Base-by-base conservation (phyloP, 148 eudicot genomes). In the Salicornia ramosissima region DNA sequence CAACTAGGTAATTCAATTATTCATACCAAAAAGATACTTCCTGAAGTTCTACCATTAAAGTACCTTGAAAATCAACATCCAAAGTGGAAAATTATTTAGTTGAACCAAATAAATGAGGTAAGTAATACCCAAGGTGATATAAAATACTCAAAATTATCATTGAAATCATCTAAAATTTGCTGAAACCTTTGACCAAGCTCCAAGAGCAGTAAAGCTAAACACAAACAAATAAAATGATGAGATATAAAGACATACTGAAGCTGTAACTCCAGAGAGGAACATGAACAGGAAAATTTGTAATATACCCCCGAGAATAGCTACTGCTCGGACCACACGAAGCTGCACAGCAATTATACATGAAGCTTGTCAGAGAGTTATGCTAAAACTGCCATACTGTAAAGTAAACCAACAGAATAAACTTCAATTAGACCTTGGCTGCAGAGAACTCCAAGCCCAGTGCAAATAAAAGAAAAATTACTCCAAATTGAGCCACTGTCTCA, bases 401-500 rank as follows among this genome's bases (percentile, higher is more conserved):
- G 36, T 53, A n/a, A 71, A 60, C 29, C 67, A 10, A 45, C 57
- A 51, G 30, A 43, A 36, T 2, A 61, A 64, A 54, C 24, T 3
- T 16, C 21, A 66, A 60, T 29, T 60, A 33, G 59, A 95, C 99
- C 97, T 95, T 95, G 34, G 96, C 47, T 24, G 88, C 71, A 39
- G 99, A 95, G 85, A 95, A 95, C 77, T 95, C 99, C 78, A 95
- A 71, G 49, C 99, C 99, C 82, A 95, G 75, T 1, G 99, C 99
- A 81, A 95, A 95, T 65, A 95, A 88, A 71, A 95, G 99, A 69
- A 95, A 95, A 70, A 95, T 89, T 18, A 95, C 99, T 80, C 99
- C 99, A 85, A 95, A 95, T 75, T 95, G 99, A 73, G 99, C 99
- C 67, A 95, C 99, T n/a, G 99, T 95, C 76, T 95, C 99, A 54